Evolutionary conservation across 768 basidiomycete species (phyloP), one percentile per base, ranked within the genome.

Genomic region (Chalciporus chontae): DNA sequence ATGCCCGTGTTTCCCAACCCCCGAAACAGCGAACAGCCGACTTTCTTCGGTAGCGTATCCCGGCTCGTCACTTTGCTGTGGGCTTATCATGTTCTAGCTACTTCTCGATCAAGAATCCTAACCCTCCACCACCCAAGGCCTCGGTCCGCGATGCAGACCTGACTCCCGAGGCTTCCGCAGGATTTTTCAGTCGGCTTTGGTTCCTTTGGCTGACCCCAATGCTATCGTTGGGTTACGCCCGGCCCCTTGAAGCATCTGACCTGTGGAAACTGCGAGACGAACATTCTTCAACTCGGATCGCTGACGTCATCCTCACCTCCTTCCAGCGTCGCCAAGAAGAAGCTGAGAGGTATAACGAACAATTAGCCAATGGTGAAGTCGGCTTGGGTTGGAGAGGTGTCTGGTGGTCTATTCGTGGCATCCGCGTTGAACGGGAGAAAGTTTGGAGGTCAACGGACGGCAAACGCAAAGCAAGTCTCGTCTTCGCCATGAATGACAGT

Each of bases 231-330:
- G 92, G 92, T 8, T 92, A 91, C 60, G 77, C 81, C 8, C 79
- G 92, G 8, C 88, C 92, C 1, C 75, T 95, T 3, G 86, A 92
- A 60, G 82, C 84, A 0, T 69, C 85, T 0, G 92, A 94, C 67
- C 73, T 94, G 4, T 94, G 85, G 75, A 87, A 81, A 66, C 79
- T 94, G 21, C 82, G 82, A 50, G 78, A 83, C 32, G 65, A 78
- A 18, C 78, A 83, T 21, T 73, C 78, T 2, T 77, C 91, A 0
- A 76, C 72, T 1, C 59, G 69, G 14, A 79, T 92, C 34, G 85
- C 87, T 3, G 70, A 79, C 1, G 70, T 74, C 31, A 86, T 95
- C 36, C 72, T 77, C 17, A 66, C 66, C 3, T 87, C 87, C 0
- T 93, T 86, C 60, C 79, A 83, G 18, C 66, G 72, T 14, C 76